Evolutionary conservation across 2,329 filamentous ascomycete species (phyloP).

Genomic region (Fusarium duplospermum): DNA sequence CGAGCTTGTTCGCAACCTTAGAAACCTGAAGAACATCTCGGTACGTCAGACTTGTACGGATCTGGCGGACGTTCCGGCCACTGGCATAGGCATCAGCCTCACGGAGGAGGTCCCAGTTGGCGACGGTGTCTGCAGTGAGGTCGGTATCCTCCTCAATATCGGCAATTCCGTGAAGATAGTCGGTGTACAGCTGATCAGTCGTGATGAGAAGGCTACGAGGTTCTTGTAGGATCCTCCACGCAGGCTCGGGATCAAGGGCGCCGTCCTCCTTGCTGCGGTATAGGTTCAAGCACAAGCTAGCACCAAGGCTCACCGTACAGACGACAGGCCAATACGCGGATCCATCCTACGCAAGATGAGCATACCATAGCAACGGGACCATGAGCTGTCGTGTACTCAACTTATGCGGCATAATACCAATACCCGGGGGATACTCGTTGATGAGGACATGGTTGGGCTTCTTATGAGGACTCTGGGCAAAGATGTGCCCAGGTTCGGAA

Average conservation of each 20-base stretch:
- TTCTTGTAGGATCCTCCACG: conserved; percentile 80
- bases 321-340: conserved; percentile 88
- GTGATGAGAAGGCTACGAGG: conserved; percentile 84
- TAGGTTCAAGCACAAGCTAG: conserved; percentile 81
- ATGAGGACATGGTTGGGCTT: conserved; percentile 91
- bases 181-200: conserved; percentile 73
- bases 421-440: conserved; percentile 88
- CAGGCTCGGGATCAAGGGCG: conserved; percentile 63
- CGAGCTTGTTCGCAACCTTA: conserved; percentile 76
- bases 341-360: conserved; percentile 71
- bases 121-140: conserved; percentile 70
- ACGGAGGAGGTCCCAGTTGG: conserved; percentile 78
- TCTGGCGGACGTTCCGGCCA: conserved; percentile 68
- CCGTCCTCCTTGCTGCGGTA: conserved; percentile 72
- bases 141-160: conserved; percentile 73
- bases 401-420: conserved; percentile 98
- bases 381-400: conserved; percentile 48
- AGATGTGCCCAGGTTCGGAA: conserved; percentile 55
- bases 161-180: conserved; percentile 80
- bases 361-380: conserved; percentile 28
- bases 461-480: conserved; percentile 75
- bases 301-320: conserved; percentile 88
- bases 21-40: conserved; percentile 88
- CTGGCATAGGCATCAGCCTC: conserved; percentile 58
- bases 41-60: conserved; percentile 80